These are phyloP conservation scores for Epithele typhae DNA, from an alignment of 768 basidiomycete species.

Conservation along the genomic window DNA sequence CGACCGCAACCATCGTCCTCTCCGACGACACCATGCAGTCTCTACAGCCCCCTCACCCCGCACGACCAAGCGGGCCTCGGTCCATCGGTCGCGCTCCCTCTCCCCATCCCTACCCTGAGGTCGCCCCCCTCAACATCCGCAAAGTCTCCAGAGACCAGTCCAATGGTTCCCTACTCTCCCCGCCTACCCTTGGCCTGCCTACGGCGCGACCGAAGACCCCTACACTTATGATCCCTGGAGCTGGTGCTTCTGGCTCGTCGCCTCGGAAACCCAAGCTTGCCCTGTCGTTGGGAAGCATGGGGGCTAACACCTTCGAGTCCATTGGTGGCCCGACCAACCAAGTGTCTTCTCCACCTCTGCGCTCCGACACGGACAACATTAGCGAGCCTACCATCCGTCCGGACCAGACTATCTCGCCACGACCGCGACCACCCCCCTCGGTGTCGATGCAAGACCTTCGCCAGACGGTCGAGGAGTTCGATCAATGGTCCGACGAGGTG, in stretches of 20 bases:
- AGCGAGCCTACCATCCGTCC: conserved; percentile 42
- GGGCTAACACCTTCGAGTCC: conserved; percentile 15
- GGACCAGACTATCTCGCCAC: conserved; percentile 32
- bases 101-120: conserved; percentile 32
- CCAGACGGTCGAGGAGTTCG: conserved; percentile 32
- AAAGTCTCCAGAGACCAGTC: conserved; percentile 26
- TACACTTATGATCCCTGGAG: conserved; percentile 16
- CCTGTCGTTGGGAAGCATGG: conserved; percentile 9
- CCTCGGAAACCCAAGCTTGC: conserved; percentile 29
- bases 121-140: conserved; percentile 39
- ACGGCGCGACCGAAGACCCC: conserved; percentile 23
- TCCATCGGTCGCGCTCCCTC: conserved; percentile 38
- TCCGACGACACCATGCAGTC: conserved; percentile 23
- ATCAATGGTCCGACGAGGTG: conserved; percentile 60
- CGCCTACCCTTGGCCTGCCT: conserved; percentile 3
- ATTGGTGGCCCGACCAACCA: conserved; percentile 23
- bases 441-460: conserved; percentile 25
- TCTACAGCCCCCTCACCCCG: conserved; percentile 21
- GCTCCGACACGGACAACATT: conserved; percentile 29
- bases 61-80: conserved; percentile 51
- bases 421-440: conserved; percentile 23
- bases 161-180: conserved; percentile 24
- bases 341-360: conserved; percentile 25
- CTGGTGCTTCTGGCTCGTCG: conserved; percentile 25
- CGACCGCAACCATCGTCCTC: conserved; percentile 9